Evolutionary conservation across 202 grass and related monocot genomes (phyloP).

Genomic region (Schoenoplectus tabernaemontani): DNA sequence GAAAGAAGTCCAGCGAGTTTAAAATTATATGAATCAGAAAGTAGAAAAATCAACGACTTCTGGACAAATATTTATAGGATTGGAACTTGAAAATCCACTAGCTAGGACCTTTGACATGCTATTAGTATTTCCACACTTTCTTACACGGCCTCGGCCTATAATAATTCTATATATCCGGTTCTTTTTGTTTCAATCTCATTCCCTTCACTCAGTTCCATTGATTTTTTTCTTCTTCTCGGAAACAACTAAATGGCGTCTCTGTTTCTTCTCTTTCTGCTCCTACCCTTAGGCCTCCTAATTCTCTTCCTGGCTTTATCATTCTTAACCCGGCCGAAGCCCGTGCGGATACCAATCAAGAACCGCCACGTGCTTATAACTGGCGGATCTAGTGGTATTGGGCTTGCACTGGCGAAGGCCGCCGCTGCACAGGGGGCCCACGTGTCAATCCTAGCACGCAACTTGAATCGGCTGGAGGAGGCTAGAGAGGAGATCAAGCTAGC

Average conservation of each 20-base stretch:
- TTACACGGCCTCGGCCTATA: too few relatives aligned
- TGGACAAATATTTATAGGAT: too few relatives aligned
- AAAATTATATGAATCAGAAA: too few relatives aligned
- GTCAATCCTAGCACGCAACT: slow-evolving; percentile 74
- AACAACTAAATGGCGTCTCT: neutral
- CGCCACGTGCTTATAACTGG: slow-evolving; percentile 84
- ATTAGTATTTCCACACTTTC: too few relatives aligned
- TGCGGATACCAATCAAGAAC: slow-evolving; percentile 42
- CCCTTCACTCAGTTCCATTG: neutral
- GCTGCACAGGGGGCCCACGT: slow-evolving; percentile 69
- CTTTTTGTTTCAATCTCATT: neutral
- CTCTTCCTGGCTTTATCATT: slow-evolving; percentile 43
- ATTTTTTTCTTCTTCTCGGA: neutral
- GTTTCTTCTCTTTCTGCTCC: slow-evolving; percentile 34
- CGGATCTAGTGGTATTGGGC: slow-evolving; percentile 83
- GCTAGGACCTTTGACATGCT: too few relatives aligned
- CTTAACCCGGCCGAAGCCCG: slow-evolving; percentile 37
- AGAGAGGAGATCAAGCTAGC: slow-evolving; percentile 43
- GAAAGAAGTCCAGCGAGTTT: too few relatives aligned
- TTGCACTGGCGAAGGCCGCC: slow-evolving; percentile 56
- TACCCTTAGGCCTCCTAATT: slow-evolving; percentile 18
- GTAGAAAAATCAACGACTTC: too few relatives aligned
- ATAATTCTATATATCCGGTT: too few relatives aligned
- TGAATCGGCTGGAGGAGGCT: slow-evolving; percentile 46
- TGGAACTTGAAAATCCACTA: too few relatives aligned